Evolutionary conservation across 23 red algal species (phyloP).

Genomic region (Rhodosorus marinus): DNA sequence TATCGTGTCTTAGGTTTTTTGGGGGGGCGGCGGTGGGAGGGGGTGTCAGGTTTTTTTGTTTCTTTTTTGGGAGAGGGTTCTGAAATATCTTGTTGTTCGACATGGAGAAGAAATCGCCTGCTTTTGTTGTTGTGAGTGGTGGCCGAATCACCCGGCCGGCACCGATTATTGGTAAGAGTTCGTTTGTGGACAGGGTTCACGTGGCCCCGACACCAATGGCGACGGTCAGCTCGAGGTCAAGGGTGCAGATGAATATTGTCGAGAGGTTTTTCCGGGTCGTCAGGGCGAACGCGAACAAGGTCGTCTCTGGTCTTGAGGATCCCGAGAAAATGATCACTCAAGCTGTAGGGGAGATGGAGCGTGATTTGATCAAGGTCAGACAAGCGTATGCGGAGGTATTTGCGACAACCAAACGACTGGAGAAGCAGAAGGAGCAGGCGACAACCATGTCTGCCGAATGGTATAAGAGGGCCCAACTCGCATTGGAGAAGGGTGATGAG

Average conservation of each 20-base stretch:
- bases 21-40: too few species aligned
- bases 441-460: constrained; percentile 53
- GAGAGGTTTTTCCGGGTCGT: constrained; percentile 81
- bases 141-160: too few species aligned
- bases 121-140: too few species aligned
- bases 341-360: constrained; percentile 77
- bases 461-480: constrained; percentile 89
- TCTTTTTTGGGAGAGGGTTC: too few species aligned
- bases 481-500: constrained; percentile 90
- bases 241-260: constrained; percentile 82
- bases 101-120: too few species aligned
- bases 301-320: constrained; percentile 86
- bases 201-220: too few species aligned
- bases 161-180: too few species aligned
- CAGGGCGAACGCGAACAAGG: constrained; percentile 70
- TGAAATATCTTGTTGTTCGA: too few species aligned
- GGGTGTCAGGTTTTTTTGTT: too few species aligned
- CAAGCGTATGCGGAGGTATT: constrained; percentile 99
- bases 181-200: too few species aligned
- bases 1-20: too few species aligned
- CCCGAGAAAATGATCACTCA: constrained; percentile 94
- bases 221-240: too few species aligned
- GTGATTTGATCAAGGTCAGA: constrained; percentile 79
- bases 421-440: constrained; percentile 79
- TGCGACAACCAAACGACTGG: constrained; percentile 71